Conservation (phyloP, 305 asterid species). For the Fraxinus platypoda region DNA sequence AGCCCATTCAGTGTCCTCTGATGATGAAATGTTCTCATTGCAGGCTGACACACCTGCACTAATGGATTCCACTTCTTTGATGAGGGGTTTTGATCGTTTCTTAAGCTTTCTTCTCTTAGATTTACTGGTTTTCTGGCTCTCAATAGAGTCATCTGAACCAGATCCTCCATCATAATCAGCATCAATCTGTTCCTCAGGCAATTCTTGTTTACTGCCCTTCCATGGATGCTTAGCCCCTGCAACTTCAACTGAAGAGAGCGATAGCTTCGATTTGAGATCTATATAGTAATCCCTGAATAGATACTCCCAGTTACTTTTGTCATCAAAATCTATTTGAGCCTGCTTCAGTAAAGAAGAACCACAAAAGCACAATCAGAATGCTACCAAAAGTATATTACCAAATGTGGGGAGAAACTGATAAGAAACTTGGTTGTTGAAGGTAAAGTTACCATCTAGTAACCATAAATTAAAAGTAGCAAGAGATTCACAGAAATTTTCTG, state of each 20-base stretch:
- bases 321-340: conserved; percentile 75
- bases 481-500: background rate
- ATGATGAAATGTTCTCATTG: conserved; percentile 36
- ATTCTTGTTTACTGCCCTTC: conserved; percentile 66
- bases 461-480: background rate
- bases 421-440: background rate
- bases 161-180: conserved; percentile 54
- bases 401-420: background rate
- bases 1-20: conserved; percentile 75
- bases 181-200: conserved; percentile 51
- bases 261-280: conserved; percentile 67
- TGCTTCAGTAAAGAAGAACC: conserved; percentile 40
- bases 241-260: conserved; percentile 68
- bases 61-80: conserved; percentile 37
- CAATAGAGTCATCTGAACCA: conserved; percentile 58
- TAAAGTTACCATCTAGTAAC: background rate
- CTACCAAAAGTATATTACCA: background rate
- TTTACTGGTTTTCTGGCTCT: conserved; percentile 51
- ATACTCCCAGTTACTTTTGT: conserved; percentile 87
- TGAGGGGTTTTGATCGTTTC: conserved; percentile 52
- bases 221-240: conserved; percentile 81
- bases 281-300: conserved; percentile 86
- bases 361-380: conserved; percentile 35
- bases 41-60: conserved; percentile 32
- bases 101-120: conserved; percentile 63